phyloP scores from a whole-genome alignment of 768 basidiomycete genomes.

The Podaxis mareebaensis region DNA sequence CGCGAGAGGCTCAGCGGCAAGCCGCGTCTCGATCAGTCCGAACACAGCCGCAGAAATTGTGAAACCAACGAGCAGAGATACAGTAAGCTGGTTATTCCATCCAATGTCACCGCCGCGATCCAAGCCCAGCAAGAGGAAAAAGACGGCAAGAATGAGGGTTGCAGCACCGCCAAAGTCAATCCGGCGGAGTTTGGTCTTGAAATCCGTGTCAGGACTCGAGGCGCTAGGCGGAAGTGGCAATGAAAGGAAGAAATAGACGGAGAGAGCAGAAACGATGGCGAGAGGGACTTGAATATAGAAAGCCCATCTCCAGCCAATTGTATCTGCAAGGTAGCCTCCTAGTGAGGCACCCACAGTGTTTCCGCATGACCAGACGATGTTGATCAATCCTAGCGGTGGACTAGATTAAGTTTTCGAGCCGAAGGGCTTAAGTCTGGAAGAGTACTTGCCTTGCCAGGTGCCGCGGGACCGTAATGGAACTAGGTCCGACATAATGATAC shows the following conservation, averaged over 20 bases:
- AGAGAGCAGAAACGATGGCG: slow-evolving; percentile 49
- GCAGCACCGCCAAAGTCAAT: slow-evolving; percentile 65
- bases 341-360: slow-evolving; percentile 61
- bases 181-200: slow-evolving; percentile 53
- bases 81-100: slow-evolving; percentile 43
- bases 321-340: slow-evolving; percentile 63
- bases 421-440: not conserved
- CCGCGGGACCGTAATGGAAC: slow-evolving; percentile 63
- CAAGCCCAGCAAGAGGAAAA: slow-evolving; percentile 56
- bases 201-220: slow-evolving; percentile 25
- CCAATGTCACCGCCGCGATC: slow-evolving; percentile 54
- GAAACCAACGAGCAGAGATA: slow-evolving; percentile 36
- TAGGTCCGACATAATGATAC: slow-evolving; percentile 67
- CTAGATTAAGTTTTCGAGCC: not conserved
- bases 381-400: slow-evolving; percentile 45
- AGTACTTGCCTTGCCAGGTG: slow-evolving; percentile 61
- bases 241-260: slow-evolving; percentile 55
- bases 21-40: slow-evolving; percentile 43
- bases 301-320: slow-evolving; percentile 70
- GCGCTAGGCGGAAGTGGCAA: slow-evolving; percentile 44
- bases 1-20: slow-evolving; percentile 61
- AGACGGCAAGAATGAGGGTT: slow-evolving; percentile 54
- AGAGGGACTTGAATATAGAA: slow-evolving; percentile 64
- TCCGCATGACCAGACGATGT: slow-evolving; percentile 60
- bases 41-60: slow-evolving; percentile 38